A percentile compares a stretch with the other conserved stretches of the same genome.
Conservation (phyloP, 805 yeast genomes). For the Kuraishia molischiana region DNA sequence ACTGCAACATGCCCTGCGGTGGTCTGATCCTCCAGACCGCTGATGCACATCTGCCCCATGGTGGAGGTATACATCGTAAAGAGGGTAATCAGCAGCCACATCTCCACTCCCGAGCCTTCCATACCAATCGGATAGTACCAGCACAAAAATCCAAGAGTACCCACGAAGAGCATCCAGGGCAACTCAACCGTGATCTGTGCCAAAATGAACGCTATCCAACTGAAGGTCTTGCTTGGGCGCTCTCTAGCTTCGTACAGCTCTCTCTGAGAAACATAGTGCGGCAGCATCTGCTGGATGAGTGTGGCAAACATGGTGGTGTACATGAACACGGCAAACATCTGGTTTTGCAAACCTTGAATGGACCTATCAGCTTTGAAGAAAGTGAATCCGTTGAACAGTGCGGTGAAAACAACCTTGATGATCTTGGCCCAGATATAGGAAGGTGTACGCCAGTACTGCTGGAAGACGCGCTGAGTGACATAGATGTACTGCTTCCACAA, state of each 20-base stretch:
- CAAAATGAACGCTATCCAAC: slow-evolving; percentile 52
- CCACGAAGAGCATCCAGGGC: slow-evolving; percentile 53
- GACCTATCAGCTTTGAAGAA: slow-evolving; percentile 57
- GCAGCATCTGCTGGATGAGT: slow-evolving; percentile 52
- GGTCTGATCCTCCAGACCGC: slow-evolving; percentile 48
- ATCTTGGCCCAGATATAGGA: slow-evolving; percentile 48
- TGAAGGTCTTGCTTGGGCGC: slow-evolving; percentile 60
- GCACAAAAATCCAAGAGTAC: slow-evolving; percentile 52
- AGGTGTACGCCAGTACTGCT: slow-evolving; percentile 61
- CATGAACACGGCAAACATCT: slow-evolving; percentile 72
- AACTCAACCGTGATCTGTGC: slow-evolving; percentile 58
- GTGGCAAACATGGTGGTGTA: slow-evolving; percentile 46
- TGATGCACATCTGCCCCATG: slow-evolving; percentile 47
- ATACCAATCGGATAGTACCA: slow-evolving; percentile 72
- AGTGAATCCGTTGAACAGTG: slow-evolving; percentile 59
- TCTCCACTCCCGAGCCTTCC: slow-evolving; percentile 46
- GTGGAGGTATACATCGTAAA: slow-evolving; percentile 48
- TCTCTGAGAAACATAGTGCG: slow-evolving; percentile 52
- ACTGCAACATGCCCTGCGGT: slow-evolving; percentile 55
- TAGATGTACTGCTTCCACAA: slow-evolving; percentile 28
- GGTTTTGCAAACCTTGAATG: slow-evolving; percentile 68
- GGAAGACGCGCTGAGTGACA: slow-evolving; percentile 41
- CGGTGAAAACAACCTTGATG: slow-evolving; percentile 38
- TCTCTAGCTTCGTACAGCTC: slow-evolving; percentile 64
- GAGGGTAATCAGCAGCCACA: slow-evolving; percentile 27